These are phyloP conservation scores for Vanrija sp. DNA, from an alignment of 1,284 basidiomycete genomes.

Conservation along the genomic window DNA sequence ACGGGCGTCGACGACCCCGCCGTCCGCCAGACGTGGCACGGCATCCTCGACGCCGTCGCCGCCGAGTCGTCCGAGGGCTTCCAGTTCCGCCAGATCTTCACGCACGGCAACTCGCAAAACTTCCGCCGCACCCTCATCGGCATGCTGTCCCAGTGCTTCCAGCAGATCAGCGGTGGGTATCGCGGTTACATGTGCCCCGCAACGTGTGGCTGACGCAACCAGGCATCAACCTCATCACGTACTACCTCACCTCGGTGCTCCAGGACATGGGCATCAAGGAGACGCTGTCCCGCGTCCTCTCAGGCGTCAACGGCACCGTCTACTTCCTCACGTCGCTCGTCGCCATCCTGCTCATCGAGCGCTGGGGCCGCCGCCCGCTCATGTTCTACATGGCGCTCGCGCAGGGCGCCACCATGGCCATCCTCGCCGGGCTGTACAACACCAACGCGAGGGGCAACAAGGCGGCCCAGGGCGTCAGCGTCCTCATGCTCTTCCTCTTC, in stretches of 20 bases:
- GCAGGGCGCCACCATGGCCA: constrained; percentile 33
- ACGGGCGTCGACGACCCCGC: constrained; percentile 25
- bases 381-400: constrained; percentile 37
- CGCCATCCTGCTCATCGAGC: constrained; percentile 39
- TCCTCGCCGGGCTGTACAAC: constrained; percentile 41
- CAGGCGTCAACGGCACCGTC: constrained; percentile 43
- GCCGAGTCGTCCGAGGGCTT: constrained; percentile 20
- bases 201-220: neutral
- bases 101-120: constrained; percentile 47
- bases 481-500: constrained; percentile 48
- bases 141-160: constrained; percentile 46
- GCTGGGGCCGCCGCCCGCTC: constrained; percentile 36
- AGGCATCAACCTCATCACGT: constrained; percentile 31
- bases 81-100: constrained; percentile 33
- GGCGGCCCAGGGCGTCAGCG: constrained; percentile 43
- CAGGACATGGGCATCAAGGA: constrained; percentile 31
- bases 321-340: constrained; percentile 48
- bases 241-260: constrained; percentile 33
- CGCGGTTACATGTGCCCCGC: neutral
- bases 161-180: constrained; percentile 45
- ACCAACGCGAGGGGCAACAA: constrained; percentile 20
- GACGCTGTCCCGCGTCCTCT: constrained; percentile 34
- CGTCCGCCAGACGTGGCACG: constrained; percentile 28
- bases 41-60: constrained; percentile 30
- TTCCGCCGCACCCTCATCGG: constrained; percentile 50